Evolutionary conservation across 1,284 basidiomycete genomes (phyloP), one percentile per base, ranked within the genome.

Genomic region (Xerocomus tenax): DNA sequence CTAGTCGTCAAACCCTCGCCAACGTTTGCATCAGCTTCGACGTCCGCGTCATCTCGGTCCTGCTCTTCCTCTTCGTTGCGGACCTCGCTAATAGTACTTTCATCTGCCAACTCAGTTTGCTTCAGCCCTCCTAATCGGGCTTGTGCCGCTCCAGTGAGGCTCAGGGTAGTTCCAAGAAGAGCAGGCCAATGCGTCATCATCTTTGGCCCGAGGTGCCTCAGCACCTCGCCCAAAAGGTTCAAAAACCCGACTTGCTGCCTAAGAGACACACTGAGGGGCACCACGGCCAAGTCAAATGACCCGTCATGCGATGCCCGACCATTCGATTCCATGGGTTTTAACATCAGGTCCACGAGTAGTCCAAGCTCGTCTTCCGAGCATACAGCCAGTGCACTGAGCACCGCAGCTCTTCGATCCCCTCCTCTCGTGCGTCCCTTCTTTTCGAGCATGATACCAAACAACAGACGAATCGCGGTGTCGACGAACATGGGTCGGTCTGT

Each of bases 361-460:
- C 72, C 71, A 7, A 98, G 76, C 63, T 98, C 95, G 7, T 78
- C 74, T 30, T 86, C 74, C 0, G 75, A 74, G 59, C 88, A 92
- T 1, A 80, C 81, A 2, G 76, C 80, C 13, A 98, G 72, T 1
- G 86, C 71, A 13, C 79, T 73, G 19, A 98, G 73, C 10, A 98
- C 82, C 1, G 92, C 90, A 25, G 81, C 72, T 66, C 88, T 72
- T 28, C 91, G 76, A 48, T 91, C 87, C 0, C 76, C 79, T 50
- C 84, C 86, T 51, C 79, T 79, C 13, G 76, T 71, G 8, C 85
- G 78, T 1, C 91, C 88, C 51, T 80, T 81, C 54, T 79, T 81
- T 61, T 94, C 90, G 40, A 91, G 76, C 84, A 98, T 89, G 54
- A 90, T 68, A 3, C 96, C 96, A 66, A 88, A 99, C 5, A 97